Evolutionary conservation across 169 alveolate species (phyloP).

Genomic region (Besnoitia besnoiti): DNA sequence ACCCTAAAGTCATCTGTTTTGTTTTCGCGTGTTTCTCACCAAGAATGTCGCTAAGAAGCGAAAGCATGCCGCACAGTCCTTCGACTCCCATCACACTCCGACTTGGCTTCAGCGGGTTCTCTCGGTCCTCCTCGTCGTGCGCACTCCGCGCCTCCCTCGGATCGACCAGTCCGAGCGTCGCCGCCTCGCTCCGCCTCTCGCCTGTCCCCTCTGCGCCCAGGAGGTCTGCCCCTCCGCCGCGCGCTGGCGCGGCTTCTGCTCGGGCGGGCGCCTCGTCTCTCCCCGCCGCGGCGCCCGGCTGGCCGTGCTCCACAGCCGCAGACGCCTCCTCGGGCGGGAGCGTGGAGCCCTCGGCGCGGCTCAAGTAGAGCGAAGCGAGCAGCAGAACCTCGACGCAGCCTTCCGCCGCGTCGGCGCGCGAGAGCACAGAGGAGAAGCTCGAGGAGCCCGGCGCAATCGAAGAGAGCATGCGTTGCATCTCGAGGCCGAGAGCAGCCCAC

Average conservation of each 20-base stretch:
- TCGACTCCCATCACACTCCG: not conserved
- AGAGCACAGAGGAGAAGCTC: not conserved
- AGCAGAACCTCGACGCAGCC: conserved; percentile 2
- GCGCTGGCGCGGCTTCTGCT: not conserved
- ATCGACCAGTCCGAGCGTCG: too few relatives aligned
- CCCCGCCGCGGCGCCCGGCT: not conserved
- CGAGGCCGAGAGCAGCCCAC: conserved; percentile 42
- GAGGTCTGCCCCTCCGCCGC: not conserved
- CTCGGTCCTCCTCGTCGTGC: not conserved
- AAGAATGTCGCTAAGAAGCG: conserved; percentile 1
- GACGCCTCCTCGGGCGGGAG: not conserved
- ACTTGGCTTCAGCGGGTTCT: not conserved
- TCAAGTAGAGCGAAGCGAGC: conserved; percentile 2
- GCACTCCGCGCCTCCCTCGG: not conserved
- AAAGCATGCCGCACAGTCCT: not conserved
- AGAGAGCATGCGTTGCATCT: not conserved
- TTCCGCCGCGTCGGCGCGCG: not conserved
- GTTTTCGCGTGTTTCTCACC: not conserved
- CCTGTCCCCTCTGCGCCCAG: not conserved
- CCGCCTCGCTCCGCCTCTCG: too few relatives aligned
- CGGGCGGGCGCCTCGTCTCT: not conserved
- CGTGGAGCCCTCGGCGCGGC: not conserved
- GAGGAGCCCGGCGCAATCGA: not conserved
- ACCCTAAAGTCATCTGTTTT: too few relatives aligned
- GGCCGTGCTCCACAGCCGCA: not conserved